Conservation (phyloP, 768 basidiomycete species). For the Royoungia palumana region DNA sequence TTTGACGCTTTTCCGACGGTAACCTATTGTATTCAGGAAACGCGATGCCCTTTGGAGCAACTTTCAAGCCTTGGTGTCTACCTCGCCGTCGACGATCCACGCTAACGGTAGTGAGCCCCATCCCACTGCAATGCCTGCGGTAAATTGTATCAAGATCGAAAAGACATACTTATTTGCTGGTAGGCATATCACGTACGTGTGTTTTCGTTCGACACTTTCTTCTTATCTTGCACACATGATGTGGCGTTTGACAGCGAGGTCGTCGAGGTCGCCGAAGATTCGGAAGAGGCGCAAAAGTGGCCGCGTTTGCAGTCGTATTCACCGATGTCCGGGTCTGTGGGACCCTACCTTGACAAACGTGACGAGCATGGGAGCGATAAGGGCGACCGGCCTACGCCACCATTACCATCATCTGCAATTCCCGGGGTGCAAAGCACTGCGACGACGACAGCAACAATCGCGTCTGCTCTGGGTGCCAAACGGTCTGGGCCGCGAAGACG, state of each 20-base stretch:
- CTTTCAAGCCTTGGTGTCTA: slow-evolving; percentile 62
- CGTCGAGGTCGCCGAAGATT: slow-evolving; percentile 68
- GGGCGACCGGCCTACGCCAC: neutral
- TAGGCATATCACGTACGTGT: slow-evolving; percentile 64
- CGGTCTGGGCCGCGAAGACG: slow-evolving; percentile 69
- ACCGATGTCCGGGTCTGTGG: slow-evolving; percentile 4
- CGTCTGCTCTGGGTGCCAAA: slow-evolving; percentile 22
- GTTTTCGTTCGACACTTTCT: neutral
- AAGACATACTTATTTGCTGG: slow-evolving; percentile 75
- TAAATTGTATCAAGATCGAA: slow-evolving; percentile 59
- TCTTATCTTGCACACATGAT: neutral
- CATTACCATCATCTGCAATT: neutral
- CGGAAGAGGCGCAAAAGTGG: slow-evolving; percentile 75
- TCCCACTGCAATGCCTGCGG: slow-evolving; percentile 10
- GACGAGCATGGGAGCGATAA: neutral
- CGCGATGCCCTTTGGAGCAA: slow-evolving; percentile 62
- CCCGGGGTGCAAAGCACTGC: neutral
- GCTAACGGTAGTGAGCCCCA: neutral
- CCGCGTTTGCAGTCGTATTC: slow-evolving; percentile 42
- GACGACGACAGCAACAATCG: neutral
- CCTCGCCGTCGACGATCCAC: slow-evolving; percentile 13
- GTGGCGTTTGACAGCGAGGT: slow-evolving; percentile 52
- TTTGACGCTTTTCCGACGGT: neutral
- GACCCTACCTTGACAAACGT: slow-evolving; percentile 5
- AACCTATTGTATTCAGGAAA: slow-evolving; percentile 36